Evolutionary conservation across 1,139 yeast species (phyloP).

Genomic region (Geotrichum siamense): DNA sequence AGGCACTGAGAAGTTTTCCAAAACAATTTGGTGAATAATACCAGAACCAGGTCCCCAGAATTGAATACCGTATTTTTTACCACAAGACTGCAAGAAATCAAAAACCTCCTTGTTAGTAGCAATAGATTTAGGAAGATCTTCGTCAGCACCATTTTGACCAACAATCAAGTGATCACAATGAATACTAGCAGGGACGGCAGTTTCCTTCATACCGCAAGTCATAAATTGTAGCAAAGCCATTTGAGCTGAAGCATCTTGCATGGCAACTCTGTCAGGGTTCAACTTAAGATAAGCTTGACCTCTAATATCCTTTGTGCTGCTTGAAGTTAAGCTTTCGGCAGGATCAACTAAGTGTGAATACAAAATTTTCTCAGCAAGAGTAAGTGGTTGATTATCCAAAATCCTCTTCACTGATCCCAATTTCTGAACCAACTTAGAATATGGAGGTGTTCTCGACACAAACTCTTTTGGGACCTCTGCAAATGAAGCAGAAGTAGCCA

Average conservation of each 20-base stretch:
- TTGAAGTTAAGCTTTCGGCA: slow-evolving; percentile 52
- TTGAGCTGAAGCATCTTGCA: slow-evolving; percentile 99
- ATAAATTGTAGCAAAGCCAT: slow-evolving; percentile 94
- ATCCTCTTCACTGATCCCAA: slow-evolving; percentile 56
- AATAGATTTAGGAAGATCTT: slow-evolving; percentile 67
- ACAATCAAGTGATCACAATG: slow-evolving; percentile 98
- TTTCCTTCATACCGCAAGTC: slow-evolving; percentile 83
- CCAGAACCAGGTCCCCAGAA: slow-evolving; percentile 99
- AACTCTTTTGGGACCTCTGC: slow-evolving; percentile 58
- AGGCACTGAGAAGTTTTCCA: slow-evolving; percentile 91
- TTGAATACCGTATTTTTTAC: slow-evolving; percentile 87
- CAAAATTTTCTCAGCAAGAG: slow-evolving; percentile 93
- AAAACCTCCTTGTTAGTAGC: slow-evolving; percentile 89
- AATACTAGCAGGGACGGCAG: slow-evolving; percentile 89
- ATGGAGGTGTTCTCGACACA: slow-evolving; percentile 77
- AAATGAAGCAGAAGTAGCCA: slow-evolving; percentile 16
- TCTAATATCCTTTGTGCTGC: slow-evolving; percentile 46
- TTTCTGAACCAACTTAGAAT: slow-evolving; percentile 61
- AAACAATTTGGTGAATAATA: slow-evolving; percentile 92
- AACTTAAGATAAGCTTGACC: slow-evolving; percentile 83
- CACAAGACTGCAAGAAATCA: slow-evolving; percentile 85
- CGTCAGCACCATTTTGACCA: slow-evolving; percentile 84
- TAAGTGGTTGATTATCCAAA: slow-evolving; percentile 76
- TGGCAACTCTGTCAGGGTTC: slow-evolving; percentile 96
- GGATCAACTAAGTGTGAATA: slow-evolving; percentile 97